Percentiles rank a stretch among this genome's conserved stretches.
Conservation (phyloP, 2,329 filamentous ascomycete species). For the Stagonosporopsis tanaceti region DNA sequence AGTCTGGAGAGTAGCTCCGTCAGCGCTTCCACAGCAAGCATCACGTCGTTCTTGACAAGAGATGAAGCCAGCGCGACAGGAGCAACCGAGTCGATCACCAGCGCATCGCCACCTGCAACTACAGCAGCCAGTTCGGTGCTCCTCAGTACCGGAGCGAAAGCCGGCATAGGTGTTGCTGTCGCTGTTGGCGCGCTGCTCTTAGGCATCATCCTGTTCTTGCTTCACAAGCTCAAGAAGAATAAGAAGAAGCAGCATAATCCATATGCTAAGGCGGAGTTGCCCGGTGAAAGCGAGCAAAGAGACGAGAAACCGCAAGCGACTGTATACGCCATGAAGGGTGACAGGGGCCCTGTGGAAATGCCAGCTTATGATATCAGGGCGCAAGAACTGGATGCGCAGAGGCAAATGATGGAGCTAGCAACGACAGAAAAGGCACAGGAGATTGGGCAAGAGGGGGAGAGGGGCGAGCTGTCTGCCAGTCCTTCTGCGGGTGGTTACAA, state of each 20-base stretch:
- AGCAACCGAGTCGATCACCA: background rate
- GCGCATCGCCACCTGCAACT: background rate
- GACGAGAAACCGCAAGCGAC: no score
- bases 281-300: no score
- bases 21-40: background rate
- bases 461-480: background rate
- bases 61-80: background rate
- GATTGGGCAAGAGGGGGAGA: background rate
- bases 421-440: background rate
- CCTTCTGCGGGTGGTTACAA: background rate
- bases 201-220: no score
- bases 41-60: background rate
- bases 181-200: slow-evolving; percentile 8
- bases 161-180: slow-evolving; percentile 19
- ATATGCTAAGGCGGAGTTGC: no score
- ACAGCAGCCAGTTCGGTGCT: background rate
- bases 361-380: background rate
- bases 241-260: no score
- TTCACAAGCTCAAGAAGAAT: no score
- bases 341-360: no score
- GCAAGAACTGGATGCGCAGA: background rate
- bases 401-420: background rate
- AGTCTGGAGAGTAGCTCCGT: background rate
- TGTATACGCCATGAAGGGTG: no score
- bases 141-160: slow-evolving; percentile 16